phyloP scores from a whole-genome alignment of 176 grass and related monocot genomes.

The Phragmites australis region DNA sequence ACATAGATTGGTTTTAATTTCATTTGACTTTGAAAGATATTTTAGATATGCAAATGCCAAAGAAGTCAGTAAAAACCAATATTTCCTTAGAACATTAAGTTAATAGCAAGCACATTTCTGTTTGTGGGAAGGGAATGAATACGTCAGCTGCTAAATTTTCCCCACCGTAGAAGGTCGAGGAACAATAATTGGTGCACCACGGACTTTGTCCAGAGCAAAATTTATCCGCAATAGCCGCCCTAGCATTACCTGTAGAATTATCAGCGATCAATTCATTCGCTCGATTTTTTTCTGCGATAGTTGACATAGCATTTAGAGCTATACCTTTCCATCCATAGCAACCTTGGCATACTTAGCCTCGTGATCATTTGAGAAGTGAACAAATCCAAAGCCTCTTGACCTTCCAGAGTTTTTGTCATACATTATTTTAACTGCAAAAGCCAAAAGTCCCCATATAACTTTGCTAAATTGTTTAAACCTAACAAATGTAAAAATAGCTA shows the following conservation, averaged over 20 bases:
- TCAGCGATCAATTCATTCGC: conserved; percentile 17
- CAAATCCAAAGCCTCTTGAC: conserved; percentile 93
- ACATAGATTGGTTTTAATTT: neutral
- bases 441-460: conserved; percentile 38
- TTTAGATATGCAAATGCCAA: conserved; percentile 4
- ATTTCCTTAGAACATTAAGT: conserved; percentile 1
- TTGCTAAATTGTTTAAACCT: neutral
- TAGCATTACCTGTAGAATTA: conserved; percentile 66
- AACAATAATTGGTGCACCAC: conserved; percentile 63
- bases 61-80: neutral
- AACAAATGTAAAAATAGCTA: conserved; percentile 13
- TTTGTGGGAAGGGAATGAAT: neutral
- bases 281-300: conserved; percentile 8
- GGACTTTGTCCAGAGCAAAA: conserved; percentile 82
- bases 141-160: conserved; percentile 36
- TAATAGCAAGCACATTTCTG: neutral
- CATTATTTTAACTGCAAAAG: conserved; percentile 74
- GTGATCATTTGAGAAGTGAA: conserved; percentile 69
- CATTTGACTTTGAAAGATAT: conserved; percentile 20
- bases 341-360: conserved; percentile 77
- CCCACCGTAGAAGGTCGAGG: conserved; percentile 52
- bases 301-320: neutral
- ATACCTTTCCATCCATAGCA: conserved; percentile 93
- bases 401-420: conserved; percentile 92
- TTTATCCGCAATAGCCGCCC: conserved; percentile 75